Base-by-base conservation (phyloP, 352 stramenopile species). In the Globisporangium barbulae region DNA sequence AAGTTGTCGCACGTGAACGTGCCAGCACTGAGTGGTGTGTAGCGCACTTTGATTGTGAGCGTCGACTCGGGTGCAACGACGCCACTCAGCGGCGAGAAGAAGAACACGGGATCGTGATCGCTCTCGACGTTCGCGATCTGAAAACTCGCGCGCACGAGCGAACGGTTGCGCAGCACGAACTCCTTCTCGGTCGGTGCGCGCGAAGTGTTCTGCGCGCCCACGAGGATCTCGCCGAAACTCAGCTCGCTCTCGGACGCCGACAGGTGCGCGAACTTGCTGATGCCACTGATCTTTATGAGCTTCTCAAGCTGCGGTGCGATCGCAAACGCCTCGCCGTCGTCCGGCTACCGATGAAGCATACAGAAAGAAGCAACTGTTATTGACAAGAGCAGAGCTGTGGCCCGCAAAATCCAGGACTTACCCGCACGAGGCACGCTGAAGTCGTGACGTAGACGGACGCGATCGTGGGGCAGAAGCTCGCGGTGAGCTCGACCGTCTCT, bases 1-100 rank as follows among this genome's bases (percentile, higher is more conserved):
- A 96, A 98, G 64, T 95, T 81, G 50, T 98, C 94, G 41, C 83
- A 95, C 8, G 88, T 96, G 67, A 96, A 98, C 10, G 73, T 94
- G 3, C 94, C 93, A 0, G 81, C 79, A 33, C 86, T 94, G 13
- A 89, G 57, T 15, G 93, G 88, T 39, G 72, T 83, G 65, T 97
- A 98, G 3, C 71, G 71, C 21, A 97, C 80, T 33, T 74, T 86
- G 13, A 98, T 70, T 0, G 76, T 61, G 39, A 89, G 50, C 22
- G 71, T 77, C n/a, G 77, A 85, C 57, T 97, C 87, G 33, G 91
- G 85, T 1, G 70, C 65, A 2, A 98, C 82, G 21, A 95, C 72
- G 9, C 89, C 89, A 21, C 53, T 71, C 0, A 75, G 67, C 0
- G 91, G 92, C 2, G 75, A 73, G 52, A 98, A 89, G 44, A 80